Base-by-base conservation (phyloP, 2,329 filamentous ascomycete species). In the Ophiostoma himal-ulmi region DNA sequence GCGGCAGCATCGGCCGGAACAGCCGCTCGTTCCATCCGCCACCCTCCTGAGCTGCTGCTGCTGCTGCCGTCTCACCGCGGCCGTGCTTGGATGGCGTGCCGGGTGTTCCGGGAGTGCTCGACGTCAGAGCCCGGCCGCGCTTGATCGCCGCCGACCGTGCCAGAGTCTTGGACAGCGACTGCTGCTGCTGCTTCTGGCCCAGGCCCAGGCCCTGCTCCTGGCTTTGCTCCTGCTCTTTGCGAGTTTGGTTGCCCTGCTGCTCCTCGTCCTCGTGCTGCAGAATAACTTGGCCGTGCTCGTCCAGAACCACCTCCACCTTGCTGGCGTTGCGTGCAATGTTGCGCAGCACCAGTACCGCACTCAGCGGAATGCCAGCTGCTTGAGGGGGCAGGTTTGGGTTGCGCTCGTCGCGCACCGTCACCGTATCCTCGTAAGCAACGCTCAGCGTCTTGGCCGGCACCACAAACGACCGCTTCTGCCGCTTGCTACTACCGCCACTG, bases 301-400 rank as follows among this genome's bases (percentile, higher is more conserved):
- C 71, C 17, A 71, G 57, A 7, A 60, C 22, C 26, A 83, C 82
- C 68, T 86, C 84, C 10, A 86, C 88, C 81, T 88, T 89, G 75
- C 84, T 80, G 22, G 88, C 81, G 75, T 90, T 91, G 73, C 84
- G 85, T 14, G 91, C 91, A 72, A 95, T 87, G 77, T 95, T 95
- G 39, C 92, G 86, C 65, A 95, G 83, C 48, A 95, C 90, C 37
- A 94, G 83, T 17, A 91, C 89, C 2, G 91, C 90, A 70, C 90
- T 91, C 7, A 94, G 83, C n/a, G 92, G 91, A 48, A 94, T 89
- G 5, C 92, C 92, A 0, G 89, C 90, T 2, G 91, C 89, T 76
- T 93, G 86, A 2, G 84, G 81, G 5, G 83, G 80, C 10, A 82
- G 82, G 72, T 88, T 85, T 13, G 85, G 84, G 73, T 87, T 87